phyloP scores from a whole-genome alignment of 805 yeast genomes.

The Blastobotrys americana region DNA sequence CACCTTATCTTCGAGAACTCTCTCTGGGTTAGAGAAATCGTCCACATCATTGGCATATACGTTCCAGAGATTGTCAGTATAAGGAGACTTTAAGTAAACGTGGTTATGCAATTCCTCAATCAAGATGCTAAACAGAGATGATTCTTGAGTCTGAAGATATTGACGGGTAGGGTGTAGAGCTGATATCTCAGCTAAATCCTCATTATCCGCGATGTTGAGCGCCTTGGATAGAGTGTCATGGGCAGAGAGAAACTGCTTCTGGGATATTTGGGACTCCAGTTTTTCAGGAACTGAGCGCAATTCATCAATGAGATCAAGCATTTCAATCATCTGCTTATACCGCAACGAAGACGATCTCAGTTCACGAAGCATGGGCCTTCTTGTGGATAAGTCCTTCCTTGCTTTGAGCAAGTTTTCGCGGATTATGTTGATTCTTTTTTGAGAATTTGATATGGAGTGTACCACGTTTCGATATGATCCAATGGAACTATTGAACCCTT shows the following conservation, averaged over 20 bases:
- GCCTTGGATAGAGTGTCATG: conserved; percentile 47
- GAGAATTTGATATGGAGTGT: conserved; percentile 56
- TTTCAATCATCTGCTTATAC: conserved; percentile 61
- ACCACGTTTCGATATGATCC: conserved; percentile 76
- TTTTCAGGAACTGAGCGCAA: conserved; percentile 51
- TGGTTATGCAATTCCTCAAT: conserved; percentile 71
- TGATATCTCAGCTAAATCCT: conserved; percentile 26
- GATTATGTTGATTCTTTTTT: conserved; percentile 45
- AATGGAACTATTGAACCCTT: conserved; percentile 75
- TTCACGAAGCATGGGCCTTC: conserved; percentile 53
- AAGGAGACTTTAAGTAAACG: conserved; percentile 50
- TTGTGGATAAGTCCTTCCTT: conserved; percentile 42
- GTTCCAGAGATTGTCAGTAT: conserved; percentile 27
- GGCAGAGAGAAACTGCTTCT: conserved; percentile 61
- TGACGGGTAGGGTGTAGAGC: conserved; percentile 28
- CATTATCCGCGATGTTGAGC: conserved; percentile 28
- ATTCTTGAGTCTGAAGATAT: conserved; percentile 33
- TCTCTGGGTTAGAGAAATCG: conserved; percentile 16
- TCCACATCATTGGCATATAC: conserved; percentile 20
- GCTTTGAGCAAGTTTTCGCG: conserved; percentile 44
- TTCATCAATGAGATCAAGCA: conserved; percentile 59
- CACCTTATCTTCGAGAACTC: conserved; percentile 22
- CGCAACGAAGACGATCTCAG: conserved; percentile 55
- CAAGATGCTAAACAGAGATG: conserved; percentile 54
- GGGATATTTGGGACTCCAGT: conserved; percentile 61